Evolutionary conservation across 2,329 filamentous ascomycete genomes (phyloP).

Genomic region (Xylaria sp.): DNA sequence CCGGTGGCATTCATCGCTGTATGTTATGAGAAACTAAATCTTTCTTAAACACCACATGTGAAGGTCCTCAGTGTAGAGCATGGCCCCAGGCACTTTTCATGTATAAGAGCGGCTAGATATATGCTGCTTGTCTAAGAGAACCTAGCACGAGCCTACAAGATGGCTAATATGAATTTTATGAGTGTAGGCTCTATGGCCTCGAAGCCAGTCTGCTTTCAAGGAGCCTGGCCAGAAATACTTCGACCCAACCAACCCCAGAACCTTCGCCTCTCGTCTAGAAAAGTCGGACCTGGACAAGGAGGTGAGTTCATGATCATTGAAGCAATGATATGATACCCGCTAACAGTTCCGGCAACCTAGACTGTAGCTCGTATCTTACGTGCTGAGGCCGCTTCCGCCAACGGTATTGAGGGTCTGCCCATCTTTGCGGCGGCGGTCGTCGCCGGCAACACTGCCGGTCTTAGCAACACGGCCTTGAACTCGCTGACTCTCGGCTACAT

Average conservation of each 20-base stretch:
- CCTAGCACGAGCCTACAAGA: neutral
- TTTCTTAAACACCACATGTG: neutral
- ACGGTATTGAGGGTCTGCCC: constrained; percentile 49
- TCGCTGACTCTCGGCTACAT: constrained; percentile 42
- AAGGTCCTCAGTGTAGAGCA: neutral
- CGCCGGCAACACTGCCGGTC: constrained; percentile 45
- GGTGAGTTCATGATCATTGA: constrained; percentile 36
- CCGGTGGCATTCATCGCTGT: constrained; percentile 45
- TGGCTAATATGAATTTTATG: constrained; percentile 16
- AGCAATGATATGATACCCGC: neutral
- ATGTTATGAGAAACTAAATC: constrained; percentile 23
- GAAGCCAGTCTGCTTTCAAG: constrained; percentile 48
- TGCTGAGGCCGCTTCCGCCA: constrained; percentile 46
- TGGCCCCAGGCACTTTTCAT: neutral
- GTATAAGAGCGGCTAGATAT: neutral
- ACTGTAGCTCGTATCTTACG: constrained; percentile 42
- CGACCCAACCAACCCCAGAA: constrained; percentile 46
- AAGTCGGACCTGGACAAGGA: constrained; percentile 46
- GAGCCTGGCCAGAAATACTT: constrained; percentile 46
- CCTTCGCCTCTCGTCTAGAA: constrained; percentile 42
- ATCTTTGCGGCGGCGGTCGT: constrained; percentile 48
- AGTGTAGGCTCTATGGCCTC: constrained; percentile 42
- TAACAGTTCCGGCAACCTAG: constrained; percentile 30
- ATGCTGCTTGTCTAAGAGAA: too few species aligned
- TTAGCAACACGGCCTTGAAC: constrained; percentile 42